Evolutionary conservation across 2,329 filamentous ascomycete genomes (phyloP).

Genomic region (Fusarium austroafricanum): DNA sequence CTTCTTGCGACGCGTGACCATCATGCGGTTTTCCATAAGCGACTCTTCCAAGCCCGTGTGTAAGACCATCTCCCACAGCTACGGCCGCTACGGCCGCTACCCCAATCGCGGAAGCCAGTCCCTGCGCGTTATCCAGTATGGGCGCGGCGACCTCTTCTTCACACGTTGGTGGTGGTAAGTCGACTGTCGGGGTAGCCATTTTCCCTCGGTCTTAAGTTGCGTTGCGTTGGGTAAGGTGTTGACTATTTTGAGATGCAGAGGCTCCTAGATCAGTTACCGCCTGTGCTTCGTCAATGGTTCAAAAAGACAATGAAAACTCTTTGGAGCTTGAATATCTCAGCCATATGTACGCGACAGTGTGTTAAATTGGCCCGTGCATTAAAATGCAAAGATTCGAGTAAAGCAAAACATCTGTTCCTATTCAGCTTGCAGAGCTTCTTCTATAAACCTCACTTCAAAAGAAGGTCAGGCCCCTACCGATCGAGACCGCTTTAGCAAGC

Average conservation of each 20-base stretch:
- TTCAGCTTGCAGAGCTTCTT: constrained; percentile 31
- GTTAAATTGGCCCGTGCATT: constrained; percentile 1
- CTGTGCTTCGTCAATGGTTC: constrained; percentile 18
- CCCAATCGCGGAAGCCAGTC: constrained; percentile 43
- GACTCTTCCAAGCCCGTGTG: constrained; percentile 18
- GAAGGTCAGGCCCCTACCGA: constrained; percentile 14
- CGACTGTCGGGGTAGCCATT: constrained; percentile 45
- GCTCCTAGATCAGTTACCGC: neutral
- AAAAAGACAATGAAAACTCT: constrained; percentile 1
- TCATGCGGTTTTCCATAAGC: constrained; percentile 13
- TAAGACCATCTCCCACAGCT: constrained; percentile 34
- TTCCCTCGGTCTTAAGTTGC: neutral
- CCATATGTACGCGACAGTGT: constrained; percentile 26
- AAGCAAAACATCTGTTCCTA: constrained; percentile 4
- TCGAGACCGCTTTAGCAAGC: constrained; percentile 24
- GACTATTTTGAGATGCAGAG: constrained; percentile 6
- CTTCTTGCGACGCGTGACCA: constrained; percentile 8
- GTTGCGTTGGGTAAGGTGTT: neutral
- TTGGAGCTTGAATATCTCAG: constrained; percentile 1
- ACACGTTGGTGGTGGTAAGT: constrained; percentile 39
- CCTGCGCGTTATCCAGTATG: constrained; percentile 44
- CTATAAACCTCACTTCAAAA: constrained; percentile 31
- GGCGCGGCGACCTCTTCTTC: constrained; percentile 42
- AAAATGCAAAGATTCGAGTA: constrained; percentile 12
- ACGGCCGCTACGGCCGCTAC: constrained; percentile 42